Evolutionary conservation across 352 stramenopile genomes (phyloP).

Genomic region (Phytophthora citricola): DNA sequence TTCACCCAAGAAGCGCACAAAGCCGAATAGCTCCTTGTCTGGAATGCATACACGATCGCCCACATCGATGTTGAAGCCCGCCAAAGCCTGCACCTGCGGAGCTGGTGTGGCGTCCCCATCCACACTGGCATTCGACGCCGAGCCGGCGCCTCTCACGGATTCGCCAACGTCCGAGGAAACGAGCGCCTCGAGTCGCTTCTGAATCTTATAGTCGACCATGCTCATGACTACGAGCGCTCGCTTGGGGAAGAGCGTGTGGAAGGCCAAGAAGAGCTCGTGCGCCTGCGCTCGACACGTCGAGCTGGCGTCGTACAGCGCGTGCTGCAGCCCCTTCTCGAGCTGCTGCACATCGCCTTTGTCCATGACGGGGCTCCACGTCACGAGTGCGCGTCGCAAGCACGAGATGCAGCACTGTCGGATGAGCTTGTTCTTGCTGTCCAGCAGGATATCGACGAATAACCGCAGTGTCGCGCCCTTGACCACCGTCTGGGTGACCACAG

Average conservation of each 20-base stretch:
- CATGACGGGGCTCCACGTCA: slow-evolving; percentile 74
- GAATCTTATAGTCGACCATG: slow-evolving; percentile 84
- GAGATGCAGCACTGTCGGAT: slow-evolving; percentile 82
- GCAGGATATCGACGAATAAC: slow-evolving; percentile 74
- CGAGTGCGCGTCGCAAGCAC: slow-evolving; percentile 56
- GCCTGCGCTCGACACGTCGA: slow-evolving; percentile 71
- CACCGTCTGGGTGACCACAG: slow-evolving; percentile 67
- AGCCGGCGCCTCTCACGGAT: slow-evolving; percentile 26
- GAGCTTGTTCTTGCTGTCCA: slow-evolving; percentile 85
- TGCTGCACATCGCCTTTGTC: slow-evolving; percentile 86
- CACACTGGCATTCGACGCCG: slow-evolving; percentile 55
- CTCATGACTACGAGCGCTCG: slow-evolving; percentile 68
- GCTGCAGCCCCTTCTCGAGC: slow-evolving; percentile 77
- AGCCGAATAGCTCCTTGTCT: slow-evolving; percentile 85
- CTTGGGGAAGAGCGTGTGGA: slow-evolving; percentile 84
- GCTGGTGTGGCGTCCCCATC: slow-evolving; percentile 46
- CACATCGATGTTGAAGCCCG: slow-evolving; percentile 58
- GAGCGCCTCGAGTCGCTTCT: slow-evolving; percentile 79
- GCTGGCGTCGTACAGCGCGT: slow-evolving; percentile 80
- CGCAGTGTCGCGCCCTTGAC: slow-evolving; percentile 79
- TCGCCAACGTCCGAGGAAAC: slow-evolving; percentile 43
- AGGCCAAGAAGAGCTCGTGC: slow-evolving; percentile 73
- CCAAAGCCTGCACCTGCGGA: slow-evolving; percentile 38
- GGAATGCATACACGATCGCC: slow-evolving; percentile 86
- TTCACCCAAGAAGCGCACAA: slow-evolving; percentile 79